Evolutionary conservation across 106 monocot genomes (phyloP).

Genomic region (Dendrobium nobile): DNA sequence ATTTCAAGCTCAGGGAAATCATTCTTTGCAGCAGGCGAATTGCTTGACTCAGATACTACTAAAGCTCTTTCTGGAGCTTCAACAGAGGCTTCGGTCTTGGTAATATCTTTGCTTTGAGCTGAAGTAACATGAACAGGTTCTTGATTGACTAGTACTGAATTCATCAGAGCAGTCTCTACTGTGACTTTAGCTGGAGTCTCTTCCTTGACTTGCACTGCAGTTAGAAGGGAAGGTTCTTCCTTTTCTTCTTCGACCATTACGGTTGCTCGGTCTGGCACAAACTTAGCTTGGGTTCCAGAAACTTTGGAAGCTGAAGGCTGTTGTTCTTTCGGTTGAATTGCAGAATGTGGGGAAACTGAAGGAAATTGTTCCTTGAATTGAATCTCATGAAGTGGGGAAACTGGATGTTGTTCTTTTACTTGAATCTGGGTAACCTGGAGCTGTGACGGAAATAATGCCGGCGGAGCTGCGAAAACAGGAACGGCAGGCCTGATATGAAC

Average conservation of each 20-base stretch:
- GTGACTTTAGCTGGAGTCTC: neutral
- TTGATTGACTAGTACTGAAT: neutral
- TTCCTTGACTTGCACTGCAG: neutral
- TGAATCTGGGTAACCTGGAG: neutral
- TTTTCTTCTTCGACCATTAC: neutral
- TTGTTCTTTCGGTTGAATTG: neutral
- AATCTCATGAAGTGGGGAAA: neutral
- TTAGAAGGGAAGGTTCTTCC: neutral
- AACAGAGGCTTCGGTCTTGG: too few species aligned
- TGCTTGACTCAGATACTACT: neutral
- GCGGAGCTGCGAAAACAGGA: constrained; percentile 54
- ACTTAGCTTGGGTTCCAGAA: neutral
- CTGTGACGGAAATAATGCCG: neutral
- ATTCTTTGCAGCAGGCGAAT: neutral
- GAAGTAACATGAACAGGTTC: neutral
- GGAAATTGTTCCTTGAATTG: neutral
- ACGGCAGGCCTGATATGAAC: constrained; percentile 65
- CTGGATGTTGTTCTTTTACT: neutral
- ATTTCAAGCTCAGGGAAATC: neutral
- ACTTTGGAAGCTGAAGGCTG: neutral
- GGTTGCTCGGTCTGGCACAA: too few species aligned
- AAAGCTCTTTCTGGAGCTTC: too few species aligned
- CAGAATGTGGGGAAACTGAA: neutral
- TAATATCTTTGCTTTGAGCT: neutral
- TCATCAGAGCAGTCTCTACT: neutral